Conservation (phyloP, 2,329 filamentous ascomycete genomes). For the Zymoseptoria pseudotritici region DNA sequence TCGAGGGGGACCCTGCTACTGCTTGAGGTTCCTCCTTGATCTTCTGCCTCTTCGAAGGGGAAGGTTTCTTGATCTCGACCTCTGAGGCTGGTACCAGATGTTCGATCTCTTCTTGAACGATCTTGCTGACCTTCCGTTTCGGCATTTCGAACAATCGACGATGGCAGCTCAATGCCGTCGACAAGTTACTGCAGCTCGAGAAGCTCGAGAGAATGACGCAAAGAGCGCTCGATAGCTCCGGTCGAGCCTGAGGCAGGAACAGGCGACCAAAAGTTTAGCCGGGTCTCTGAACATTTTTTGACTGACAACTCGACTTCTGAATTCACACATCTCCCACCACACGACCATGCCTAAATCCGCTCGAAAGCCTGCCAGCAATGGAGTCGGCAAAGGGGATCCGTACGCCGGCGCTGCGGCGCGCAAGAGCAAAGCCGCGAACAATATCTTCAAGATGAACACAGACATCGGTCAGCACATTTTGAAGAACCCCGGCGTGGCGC, state of each 20-base stretch:
- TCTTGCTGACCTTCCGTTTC: slow-evolving; percentile 17
- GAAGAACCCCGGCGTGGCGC: slow-evolving; percentile 80
- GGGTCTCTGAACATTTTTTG: background rate
- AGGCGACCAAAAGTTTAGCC: background rate
- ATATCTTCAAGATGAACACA: slow-evolving; percentile 96
- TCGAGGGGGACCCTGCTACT: background rate
- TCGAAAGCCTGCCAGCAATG: slow-evolving; percentile 29
- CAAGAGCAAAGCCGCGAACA: slow-evolving; percentile 51
- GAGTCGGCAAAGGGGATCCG: slow-evolving; percentile 35
- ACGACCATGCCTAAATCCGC: slow-evolving; percentile 39
- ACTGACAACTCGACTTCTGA: background rate
- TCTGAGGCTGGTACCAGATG: slow-evolving; percentile 18
- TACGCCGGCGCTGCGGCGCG: slow-evolving; percentile 37
- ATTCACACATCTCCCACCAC: background rate
- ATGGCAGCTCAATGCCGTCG: background rate
- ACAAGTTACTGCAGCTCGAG: background rate
- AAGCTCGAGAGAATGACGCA: background rate
- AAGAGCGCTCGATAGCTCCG: background rate
- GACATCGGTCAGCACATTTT: slow-evolving; percentile 85
- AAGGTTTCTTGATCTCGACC: slow-evolving; percentile 7
- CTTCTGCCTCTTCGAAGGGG: slow-evolving; percentile 18
- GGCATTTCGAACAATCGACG: slow-evolving; percentile 13
- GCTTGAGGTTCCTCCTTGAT: slow-evolving; percentile 5
- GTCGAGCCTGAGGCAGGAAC: background rate
- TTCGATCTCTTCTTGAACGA: slow-evolving; percentile 8